Percentiles rank a stretch among this genome's conserved stretches.
Evolutionary conservation across 345 rosid species (phyloP).

Genomic region (Citrus glauca): DNA sequence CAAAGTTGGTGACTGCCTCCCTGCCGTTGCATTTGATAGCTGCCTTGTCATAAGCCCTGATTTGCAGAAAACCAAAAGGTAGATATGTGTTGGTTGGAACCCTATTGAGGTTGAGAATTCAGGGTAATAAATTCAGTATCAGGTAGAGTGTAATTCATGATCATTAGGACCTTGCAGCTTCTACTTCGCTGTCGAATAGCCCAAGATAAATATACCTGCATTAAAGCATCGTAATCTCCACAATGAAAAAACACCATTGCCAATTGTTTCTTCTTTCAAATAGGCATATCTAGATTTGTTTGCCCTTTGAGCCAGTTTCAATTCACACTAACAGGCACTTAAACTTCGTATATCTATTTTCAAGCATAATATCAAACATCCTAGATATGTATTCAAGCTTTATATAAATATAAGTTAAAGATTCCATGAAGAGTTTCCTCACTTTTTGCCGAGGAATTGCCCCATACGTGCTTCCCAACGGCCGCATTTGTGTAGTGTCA

Average conservation of each 20-base stretch:
- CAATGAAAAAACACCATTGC: constrained; percentile 49
- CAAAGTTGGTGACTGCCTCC: constrained; percentile 95
- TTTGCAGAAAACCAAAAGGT: constrained; percentile 58
- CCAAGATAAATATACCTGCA: constrained; percentile 99
- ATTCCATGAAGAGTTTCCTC: constrained; percentile 31
- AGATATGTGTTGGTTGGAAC: constrained; percentile 45
- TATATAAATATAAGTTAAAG: constrained; percentile 9
- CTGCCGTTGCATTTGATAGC: constrained; percentile 83
- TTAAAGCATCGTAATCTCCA: constrained; percentile 75
- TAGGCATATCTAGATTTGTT: constrained; percentile 26
- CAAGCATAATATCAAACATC: not conserved
- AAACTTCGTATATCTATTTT: constrained; percentile 13
- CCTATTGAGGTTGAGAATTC: constrained; percentile 41
- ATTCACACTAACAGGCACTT: constrained; percentile 15
- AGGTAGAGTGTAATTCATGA: constrained; percentile 50
- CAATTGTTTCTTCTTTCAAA: constrained; percentile 42
- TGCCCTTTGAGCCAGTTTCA: constrained; percentile 28
- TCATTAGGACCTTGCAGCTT: constrained; percentile 98
- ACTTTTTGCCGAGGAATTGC: constrained; percentile 97
- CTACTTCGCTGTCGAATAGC: constrained; percentile 96
- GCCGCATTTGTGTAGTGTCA: constrained; percentile 89
- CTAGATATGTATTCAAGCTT: constrained; percentile 2
- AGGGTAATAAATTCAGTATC: constrained; percentile 47
- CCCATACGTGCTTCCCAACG: constrained; percentile 99
- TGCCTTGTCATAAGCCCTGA: constrained; percentile 97